These are phyloP conservation scores for Tylopilus felleus DNA, from an alignment of 768 basidiomycete species.

Conservation along the genomic window DNA sequence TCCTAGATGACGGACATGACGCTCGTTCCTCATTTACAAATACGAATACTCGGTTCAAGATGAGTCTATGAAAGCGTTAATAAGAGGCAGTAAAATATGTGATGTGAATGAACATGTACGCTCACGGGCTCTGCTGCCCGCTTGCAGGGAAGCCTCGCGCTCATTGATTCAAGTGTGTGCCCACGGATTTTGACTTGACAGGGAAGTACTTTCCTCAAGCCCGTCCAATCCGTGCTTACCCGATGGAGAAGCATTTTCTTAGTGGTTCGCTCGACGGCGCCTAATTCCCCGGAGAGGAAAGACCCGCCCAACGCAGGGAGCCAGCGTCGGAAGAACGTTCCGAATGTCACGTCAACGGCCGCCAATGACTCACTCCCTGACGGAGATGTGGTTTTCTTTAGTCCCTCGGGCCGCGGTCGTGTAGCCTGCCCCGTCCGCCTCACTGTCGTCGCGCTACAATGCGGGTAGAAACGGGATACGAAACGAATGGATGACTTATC, in stretches of 20 bases:
- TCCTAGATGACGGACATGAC: slow-evolving; percentile 6
- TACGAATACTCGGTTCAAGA: neutral
- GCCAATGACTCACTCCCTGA: neutral
- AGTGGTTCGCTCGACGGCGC: slow-evolving; percentile 3
- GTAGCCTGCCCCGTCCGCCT: slow-evolving; percentile 11
- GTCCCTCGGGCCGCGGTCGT: neutral
- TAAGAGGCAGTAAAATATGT: slow-evolving; percentile 1
- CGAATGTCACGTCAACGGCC: slow-evolving; percentile 10
- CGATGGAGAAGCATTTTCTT: slow-evolving; percentile 1
- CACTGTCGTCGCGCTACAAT: slow-evolving; percentile 2
- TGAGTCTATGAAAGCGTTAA: slow-evolving; percentile 1
- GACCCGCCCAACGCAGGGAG: neutral
- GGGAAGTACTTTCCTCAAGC: slow-evolving; percentile 3
- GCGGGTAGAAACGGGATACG: slow-evolving; percentile 17
- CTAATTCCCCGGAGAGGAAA: slow-evolving; percentile 24
- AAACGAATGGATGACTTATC: slow-evolving; percentile 1
- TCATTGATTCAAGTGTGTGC: slow-evolving; percentile 9
- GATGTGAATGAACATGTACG: slow-evolving; percentile 2
- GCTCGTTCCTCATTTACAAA: neutral
- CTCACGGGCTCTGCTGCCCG: slow-evolving; percentile 20
- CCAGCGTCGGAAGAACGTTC: slow-evolving; percentile 13
- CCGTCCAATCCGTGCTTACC: slow-evolving; percentile 10
- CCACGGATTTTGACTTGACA: slow-evolving; percentile 18
- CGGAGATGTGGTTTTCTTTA: neutral
- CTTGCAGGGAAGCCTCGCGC: slow-evolving; percentile 18